These are phyloP conservation scores for Atractiella rhizophila DNA, from an alignment of 768 basidiomycete genomes.

Conservation along the genomic window DNA sequence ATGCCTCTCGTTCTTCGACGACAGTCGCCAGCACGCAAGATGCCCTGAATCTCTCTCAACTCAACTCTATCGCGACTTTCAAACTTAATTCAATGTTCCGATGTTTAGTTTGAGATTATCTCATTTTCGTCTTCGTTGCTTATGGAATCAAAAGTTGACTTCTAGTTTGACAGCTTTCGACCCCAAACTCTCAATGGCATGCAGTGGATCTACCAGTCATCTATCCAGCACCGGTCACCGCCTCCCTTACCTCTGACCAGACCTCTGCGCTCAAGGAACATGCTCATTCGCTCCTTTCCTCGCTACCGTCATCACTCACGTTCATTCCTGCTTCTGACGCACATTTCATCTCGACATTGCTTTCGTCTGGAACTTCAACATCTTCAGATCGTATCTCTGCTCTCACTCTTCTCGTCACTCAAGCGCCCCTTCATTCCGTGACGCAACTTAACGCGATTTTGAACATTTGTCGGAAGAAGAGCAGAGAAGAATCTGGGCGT, in stretches of 20 bases:
- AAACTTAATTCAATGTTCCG: too few relatives aligned
- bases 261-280: not conserved
- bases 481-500: conserved; percentile 74
- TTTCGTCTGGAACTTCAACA: conserved; percentile 66
- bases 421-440: conserved; percentile 22
- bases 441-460: conserved; percentile 14
- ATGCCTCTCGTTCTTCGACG: too few relatives aligned
- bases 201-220: not conserved
- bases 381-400: conserved; percentile 78
- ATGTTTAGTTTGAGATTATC: too few relatives aligned
- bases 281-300: conserved; percentile 1
- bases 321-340: conserved; percentile 37
- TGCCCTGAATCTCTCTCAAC: too few relatives aligned
- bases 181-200: conserved; percentile 1
- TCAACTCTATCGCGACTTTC: too few relatives aligned
- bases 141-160: too few relatives aligned
- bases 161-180: too few relatives aligned
- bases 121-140: too few relatives aligned
- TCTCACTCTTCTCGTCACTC: conserved; percentile 63
- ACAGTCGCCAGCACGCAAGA: too few relatives aligned
- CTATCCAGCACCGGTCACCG: conserved; percentile 3
- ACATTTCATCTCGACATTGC: conserved; percentile 57
- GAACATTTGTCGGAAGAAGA: conserved; percentile 27
- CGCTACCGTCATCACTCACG: too few relatives aligned
- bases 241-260: not conserved